phyloP scores from a whole-genome alignment of 345 rosid species.

The Corymbia maculata region DNA sequence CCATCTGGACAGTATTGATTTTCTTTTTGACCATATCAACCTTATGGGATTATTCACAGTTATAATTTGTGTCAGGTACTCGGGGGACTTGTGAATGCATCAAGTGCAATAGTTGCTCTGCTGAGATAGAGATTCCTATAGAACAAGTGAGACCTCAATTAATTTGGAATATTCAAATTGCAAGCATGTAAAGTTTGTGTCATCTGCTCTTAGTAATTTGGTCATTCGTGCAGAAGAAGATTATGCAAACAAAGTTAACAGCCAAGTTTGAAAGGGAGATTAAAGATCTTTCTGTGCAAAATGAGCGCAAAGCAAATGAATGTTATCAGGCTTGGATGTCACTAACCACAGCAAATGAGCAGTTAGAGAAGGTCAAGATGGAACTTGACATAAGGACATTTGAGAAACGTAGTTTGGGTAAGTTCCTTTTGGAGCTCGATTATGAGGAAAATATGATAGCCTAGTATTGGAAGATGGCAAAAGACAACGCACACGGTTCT shows the following conservation, averaged over 20 bases:
- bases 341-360: slow-evolving; percentile 64
- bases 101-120: slow-evolving; percentile 60
- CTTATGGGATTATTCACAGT: not conserved
- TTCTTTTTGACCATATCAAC: not conserved
- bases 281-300: slow-evolving; percentile 55
- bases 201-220: not conserved
- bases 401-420: slow-evolving; percentile 70
- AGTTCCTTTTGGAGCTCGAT: not conserved
- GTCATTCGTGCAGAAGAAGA: slow-evolving; percentile 51
- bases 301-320: slow-evolving; percentile 74
- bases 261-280: slow-evolving; percentile 82
- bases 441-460: not conserved
- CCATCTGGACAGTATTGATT: not conserved
- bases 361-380: slow-evolving; percentile 79
- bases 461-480: not conserved
- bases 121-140: slow-evolving; percentile 67
- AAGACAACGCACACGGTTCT: not conserved
- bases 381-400: slow-evolving; percentile 79
- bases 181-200: not conserved
- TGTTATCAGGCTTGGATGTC: slow-evolving; percentile 99
- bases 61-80: slow-evolving; percentile 24
- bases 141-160: slow-evolving; percentile 39
- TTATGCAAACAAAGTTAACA: slow-evolving; percentile 60
- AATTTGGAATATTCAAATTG: not conserved
- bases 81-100: slow-evolving; percentile 41